Base-by-base conservation (phyloP, 2,329 filamentous ascomycete genomes). In the Rhytidhysteron rufulum region DNA sequence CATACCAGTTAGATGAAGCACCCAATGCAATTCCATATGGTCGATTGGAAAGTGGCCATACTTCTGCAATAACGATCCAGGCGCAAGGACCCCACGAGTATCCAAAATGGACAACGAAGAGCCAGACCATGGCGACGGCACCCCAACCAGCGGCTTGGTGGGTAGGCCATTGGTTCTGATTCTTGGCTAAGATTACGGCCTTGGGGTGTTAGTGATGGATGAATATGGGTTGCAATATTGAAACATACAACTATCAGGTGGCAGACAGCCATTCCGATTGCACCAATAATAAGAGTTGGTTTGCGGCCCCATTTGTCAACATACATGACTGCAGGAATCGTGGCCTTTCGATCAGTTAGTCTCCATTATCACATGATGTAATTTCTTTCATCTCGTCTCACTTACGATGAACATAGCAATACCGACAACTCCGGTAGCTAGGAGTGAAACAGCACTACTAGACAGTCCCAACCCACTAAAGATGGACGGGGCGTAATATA, bases 81-180 rank as follows among this genome's bases (percentile, higher is more conserved):
- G 81, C 77, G 51, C 80, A 83, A 2, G 84, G 85, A 0, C 84
- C 83, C 85, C 85, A 89, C 0, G 77, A 81, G 58, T 86, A 88
- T 21, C 82, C 86, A 54, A 89, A 89, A 62, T 85, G 78, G 21
- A 86, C 70, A 20, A 86, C 80, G 48, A 86, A 88, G 0, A 89
- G 71, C 84, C 85, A 88, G 7, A 86, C 79, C 77, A 86, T 83
- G 38, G 61, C 71, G 5, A 78, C 82, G 0, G 83, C 77, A 4
- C 70, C 85, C 86, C 86, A 89, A 1, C 85, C 85, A 0, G 83
- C 82, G 0, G 75, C 77, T 5, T 61, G 52, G 45, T 88, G 75
- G 0, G 68, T 57, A 0, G 63, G 57, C 72, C 83, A 89, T 3
- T 72, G 63, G 47, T 78, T 57, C n/a, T 79, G 66, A 55, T 82